Evolutionary conservation across 2,329 filamentous ascomycete genomes (phyloP), one percentile per base, ranked within the genome.

Genomic region (Penicillium italicum): DNA sequence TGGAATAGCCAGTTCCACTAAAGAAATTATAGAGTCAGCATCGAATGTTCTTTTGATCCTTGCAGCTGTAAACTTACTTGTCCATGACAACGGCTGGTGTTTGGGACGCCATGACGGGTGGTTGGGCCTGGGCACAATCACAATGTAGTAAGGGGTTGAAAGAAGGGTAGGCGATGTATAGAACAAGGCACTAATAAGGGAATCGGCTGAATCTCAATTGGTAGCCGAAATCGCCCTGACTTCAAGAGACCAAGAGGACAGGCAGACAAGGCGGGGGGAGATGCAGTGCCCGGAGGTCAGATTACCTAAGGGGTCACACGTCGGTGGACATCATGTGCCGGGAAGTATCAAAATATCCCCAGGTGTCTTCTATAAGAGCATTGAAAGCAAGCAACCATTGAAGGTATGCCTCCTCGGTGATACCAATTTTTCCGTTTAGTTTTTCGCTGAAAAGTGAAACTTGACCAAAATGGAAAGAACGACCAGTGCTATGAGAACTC

Each of bases 81-180:
- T 99, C 94, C 93, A 99, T 99, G 91, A 99, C 94, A 97, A 99
- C 94, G 90, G 94, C 94, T 71, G 94, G 94, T 75, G 94, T 97
- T 86, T 97, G 93, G 80, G 89, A 89, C 74, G 94, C 93, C 94
- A 99, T 99, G 61, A 69, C 74, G 69, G 58, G 57, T 55, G 50
- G 43, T 49, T 33, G 46, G 51, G 55, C 20, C 18, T 53, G 36
- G 42, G 36, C n/a, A 43, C 54, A 51, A 56, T 52, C 48, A 31
- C 26, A 10, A 50, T 28, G 41, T 37, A 38, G 40, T 11, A 22
- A 38, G 37, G 37, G 16, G 36, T 24, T 30, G 7, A 20, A 47
- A n/a, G 26, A 49, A 53, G 20, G 0, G n/a, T 38, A 36, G 31
- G 31, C 14, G 4, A 30, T n/a, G 11, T 37, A 34, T n/a, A 37